Conservation (phyloP, 2,329 filamentous ascomycete species). For the Exophiala aquamarina region DNA sequence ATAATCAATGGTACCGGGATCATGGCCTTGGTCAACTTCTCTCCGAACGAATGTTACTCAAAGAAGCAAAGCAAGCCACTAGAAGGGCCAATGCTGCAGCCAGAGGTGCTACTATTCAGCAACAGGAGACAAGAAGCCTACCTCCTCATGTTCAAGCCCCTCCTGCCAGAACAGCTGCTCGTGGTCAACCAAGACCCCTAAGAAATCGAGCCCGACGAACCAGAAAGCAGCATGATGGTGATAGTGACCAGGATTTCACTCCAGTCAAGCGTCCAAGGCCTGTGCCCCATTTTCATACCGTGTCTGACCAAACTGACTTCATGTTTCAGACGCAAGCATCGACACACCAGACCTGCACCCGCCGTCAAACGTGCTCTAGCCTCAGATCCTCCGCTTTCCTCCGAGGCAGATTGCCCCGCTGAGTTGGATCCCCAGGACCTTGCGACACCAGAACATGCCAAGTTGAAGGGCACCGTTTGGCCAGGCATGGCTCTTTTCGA, state of each 20-base stretch:
- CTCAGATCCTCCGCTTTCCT: slow-evolving; percentile 3
- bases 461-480: slow-evolving; percentile 50
- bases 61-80: slow-evolving; percentile 64
- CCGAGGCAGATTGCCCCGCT: slow-evolving; percentile 9
- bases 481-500: slow-evolving; percentile 55
- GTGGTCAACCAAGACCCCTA: slow-evolving; percentile 5
- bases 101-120: slow-evolving; percentile 10
- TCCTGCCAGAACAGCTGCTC: slow-evolving; percentile 5
- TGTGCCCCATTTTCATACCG: not conserved
- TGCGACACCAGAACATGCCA: slow-evolving; percentile 33
- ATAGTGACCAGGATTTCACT: slow-evolving; percentile 24
- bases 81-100: slow-evolving; percentile 13
- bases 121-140: slow-evolving; percentile 1
- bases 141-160: slow-evolving; percentile 7
- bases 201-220: slow-evolving; percentile 8
- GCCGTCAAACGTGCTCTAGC: slow-evolving; percentile 7
- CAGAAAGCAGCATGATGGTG: slow-evolving; percentile 10
- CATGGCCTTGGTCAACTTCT: slow-evolving; percentile 72
- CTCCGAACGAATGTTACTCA: slow-evolving; percentile 73
- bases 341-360: slow-evolving; percentile 6
- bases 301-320: not conserved
- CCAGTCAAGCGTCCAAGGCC: slow-evolving; percentile 21
- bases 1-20: slow-evolving; percentile 74
- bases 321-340: slow-evolving; percentile 9
- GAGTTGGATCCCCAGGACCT: slow-evolving; percentile 10